Evolutionary conservation across 2,329 filamentous ascomycete species (phyloP).

Genomic region (Colletotrichum orchidophilum): DNA sequence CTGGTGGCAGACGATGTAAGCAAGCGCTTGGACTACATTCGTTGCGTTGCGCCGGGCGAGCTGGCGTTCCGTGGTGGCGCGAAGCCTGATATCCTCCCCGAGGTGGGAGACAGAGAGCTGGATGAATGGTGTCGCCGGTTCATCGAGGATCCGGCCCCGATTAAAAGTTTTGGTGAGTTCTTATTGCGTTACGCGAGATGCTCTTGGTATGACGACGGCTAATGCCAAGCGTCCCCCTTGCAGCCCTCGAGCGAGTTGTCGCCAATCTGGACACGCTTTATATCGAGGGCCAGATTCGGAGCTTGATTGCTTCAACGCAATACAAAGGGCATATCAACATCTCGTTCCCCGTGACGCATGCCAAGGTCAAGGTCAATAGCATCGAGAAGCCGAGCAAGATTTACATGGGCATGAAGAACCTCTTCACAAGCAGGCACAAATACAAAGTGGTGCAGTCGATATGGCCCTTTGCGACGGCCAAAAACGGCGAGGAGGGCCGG

Average conservation of each 20-base stretch:
- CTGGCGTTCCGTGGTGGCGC: conserved; percentile 58
- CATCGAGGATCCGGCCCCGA: conserved; percentile 53
- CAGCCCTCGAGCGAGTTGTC: conserved; percentile 58
- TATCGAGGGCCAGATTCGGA: conserved; percentile 63
- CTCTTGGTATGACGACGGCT: neutral
- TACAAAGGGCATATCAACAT: conserved; percentile 61
- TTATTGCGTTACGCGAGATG: neutral
- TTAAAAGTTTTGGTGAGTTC: conserved; percentile 54
- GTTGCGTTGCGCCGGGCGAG: conserved; percentile 59
- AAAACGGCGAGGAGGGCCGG: conserved; percentile 54
- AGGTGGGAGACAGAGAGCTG: conserved; percentile 52
- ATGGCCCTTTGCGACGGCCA: conserved; percentile 65
- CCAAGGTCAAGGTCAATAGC: conserved; percentile 58
- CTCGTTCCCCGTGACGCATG: conserved; percentile 60
- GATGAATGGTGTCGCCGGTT: conserved; percentile 61
- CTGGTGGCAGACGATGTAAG: conserved; percentile 57
- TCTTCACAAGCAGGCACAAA: conserved; percentile 62
- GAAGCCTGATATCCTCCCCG: conserved; percentile 53
- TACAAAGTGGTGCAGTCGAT: conserved; percentile 66
- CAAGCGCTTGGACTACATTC: conserved; percentile 62
- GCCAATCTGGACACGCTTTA: conserved; percentile 64
- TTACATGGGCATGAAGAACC: conserved; percentile 59
- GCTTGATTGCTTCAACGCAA: conserved; percentile 57
- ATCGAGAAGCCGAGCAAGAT: conserved; percentile 64
- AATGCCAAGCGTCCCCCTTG: neutral